Evolutionary conservation across 176 grass and related monocot genomes (phyloP).

Genomic region (Ananas comosus): DNA sequence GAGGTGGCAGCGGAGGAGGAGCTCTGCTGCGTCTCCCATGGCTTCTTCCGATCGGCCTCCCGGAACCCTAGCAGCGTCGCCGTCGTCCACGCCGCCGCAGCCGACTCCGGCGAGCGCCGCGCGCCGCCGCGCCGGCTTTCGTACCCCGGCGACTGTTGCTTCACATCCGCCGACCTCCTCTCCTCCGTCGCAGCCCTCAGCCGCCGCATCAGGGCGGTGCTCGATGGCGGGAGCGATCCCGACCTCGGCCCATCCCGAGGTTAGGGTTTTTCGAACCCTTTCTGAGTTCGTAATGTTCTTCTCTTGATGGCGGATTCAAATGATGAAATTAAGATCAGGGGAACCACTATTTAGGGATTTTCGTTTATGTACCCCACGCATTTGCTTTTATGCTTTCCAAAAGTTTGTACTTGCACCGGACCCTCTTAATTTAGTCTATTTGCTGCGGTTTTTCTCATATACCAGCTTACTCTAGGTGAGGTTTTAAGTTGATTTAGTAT

Average conservation of each 20-base stretch:
- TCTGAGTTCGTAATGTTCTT: not conserved
- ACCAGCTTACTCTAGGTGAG: too few species aligned
- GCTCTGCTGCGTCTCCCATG: constrained; percentile 69
- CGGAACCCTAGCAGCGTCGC: constrained; percentile 15
- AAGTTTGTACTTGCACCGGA: too few species aligned
- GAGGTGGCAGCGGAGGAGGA: constrained; percentile 1
- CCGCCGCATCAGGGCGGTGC: constrained; percentile 26
- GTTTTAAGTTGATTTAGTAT: too few species aligned
- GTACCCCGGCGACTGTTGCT: constrained; percentile 21
- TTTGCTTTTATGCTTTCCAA: too few species aligned
- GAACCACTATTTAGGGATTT: too few species aligned
- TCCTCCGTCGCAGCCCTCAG: constrained; percentile 31
- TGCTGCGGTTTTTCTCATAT: too few species aligned
- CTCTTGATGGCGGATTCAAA: not conserved
- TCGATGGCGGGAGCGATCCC: constrained; percentile 15
- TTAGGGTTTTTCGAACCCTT: not conserved
- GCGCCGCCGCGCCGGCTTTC: not conserved
- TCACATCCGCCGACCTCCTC: constrained; percentile 45
- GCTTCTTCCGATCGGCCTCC: constrained; percentile 34
- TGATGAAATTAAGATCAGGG: not conserved
- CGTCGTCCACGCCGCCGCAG: constrained; percentile 25
- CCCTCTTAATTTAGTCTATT: too few species aligned
- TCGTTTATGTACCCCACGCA: too few species aligned
- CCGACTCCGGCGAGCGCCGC: too few species aligned
- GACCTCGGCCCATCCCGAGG: constrained; percentile 9